Evolutionary conservation across 768 basidiomycete species (phyloP), one percentile per base, ranked within the genome.

Genomic region (Grammothele lineata): DNA sequence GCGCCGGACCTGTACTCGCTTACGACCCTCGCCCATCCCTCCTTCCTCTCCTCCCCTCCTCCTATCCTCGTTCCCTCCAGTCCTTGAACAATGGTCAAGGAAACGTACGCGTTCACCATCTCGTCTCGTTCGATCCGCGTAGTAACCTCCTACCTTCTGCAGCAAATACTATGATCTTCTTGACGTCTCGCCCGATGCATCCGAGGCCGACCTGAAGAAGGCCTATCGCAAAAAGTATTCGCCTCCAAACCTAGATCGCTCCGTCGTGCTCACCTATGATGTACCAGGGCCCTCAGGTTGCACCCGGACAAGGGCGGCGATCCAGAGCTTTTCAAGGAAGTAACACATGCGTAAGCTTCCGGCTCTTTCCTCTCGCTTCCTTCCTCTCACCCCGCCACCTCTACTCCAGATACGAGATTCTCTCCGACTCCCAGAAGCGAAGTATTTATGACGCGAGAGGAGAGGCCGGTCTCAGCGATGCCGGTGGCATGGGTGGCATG

Each of bases 251-350:
- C 47, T 14, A 32, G 36, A 22, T 11, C 23, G 25, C n/a, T 22
- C 37, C 47, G 3, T 30, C 39, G 30, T 26, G 11, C 42, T 46
- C 47, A 47, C 43, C 47, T 48, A 33, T 40, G 50, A 14, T 45
- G n/a, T 44, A 44, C 17, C 48, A 93, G 91, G 66, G 91, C 91
- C 9, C 67, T 93, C 41, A 80, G 86, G 47, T 69, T 92, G 55
- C 91, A 93, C 64, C 91, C 91, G 18, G 91, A 93, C 77, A 94
- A 94, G 70, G 92, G 93, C 38, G 93, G 93, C 47, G 94, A 96
- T 59, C 92, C 92, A 21, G 95, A 98, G 67, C 67, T 88, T 44
- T 98, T 98, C 84, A 97, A 98, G 64, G 92, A 97, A 64, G 87
- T 98, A 30, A 94, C 91, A 9, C 91, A 92, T 72, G 91, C 91